A percentile compares a stretch with the other conserved stretches of the same genome.
Evolutionary conservation across 2,329 filamentous ascomycete species (phyloP).

Genomic region (Phymatotrichopsis omnivora): DNA sequence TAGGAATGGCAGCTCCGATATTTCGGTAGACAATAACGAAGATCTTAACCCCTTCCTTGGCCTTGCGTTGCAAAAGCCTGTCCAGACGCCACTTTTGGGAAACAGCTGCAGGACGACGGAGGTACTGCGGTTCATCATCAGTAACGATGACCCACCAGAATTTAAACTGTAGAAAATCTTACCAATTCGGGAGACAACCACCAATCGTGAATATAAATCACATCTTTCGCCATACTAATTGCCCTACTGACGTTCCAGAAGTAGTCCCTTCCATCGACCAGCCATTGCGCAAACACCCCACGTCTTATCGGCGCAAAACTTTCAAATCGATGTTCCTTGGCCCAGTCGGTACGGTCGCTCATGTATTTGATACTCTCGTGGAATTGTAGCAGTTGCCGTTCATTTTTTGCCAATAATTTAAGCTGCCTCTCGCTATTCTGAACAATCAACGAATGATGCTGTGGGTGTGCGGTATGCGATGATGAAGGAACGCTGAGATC

Average conservation of each 20-base stretch:
- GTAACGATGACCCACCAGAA: background rate
- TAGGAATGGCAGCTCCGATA: slow-evolving; percentile 91
- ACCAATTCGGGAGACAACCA: slow-evolving; percentile 86
- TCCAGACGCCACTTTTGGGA: slow-evolving; percentile 98
- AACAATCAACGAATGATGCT: slow-evolving; percentile 81
- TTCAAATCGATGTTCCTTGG: slow-evolving; percentile 71
- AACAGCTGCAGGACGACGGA: slow-evolving; percentile 85
- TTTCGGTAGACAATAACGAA: slow-evolving; percentile 98
- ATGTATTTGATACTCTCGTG: slow-evolving; percentile 86
- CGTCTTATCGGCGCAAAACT: slow-evolving; percentile 86
- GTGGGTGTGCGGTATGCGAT: slow-evolving; percentile 45
- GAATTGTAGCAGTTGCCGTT: slow-evolving; percentile 81
- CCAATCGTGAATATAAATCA: slow-evolving; percentile 99
- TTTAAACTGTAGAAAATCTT: slow-evolving; percentile 9
- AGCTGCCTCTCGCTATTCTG: slow-evolving; percentile 86
- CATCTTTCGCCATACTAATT: slow-evolving; percentile 92
- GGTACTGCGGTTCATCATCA: slow-evolving; percentile 45
- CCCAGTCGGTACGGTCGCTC: slow-evolving; percentile 73
- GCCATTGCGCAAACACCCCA: slow-evolving; percentile 85
- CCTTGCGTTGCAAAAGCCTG: slow-evolving; percentile 83
- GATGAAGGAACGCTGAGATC: slow-evolving; percentile 53
- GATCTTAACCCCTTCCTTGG: slow-evolving; percentile 88
- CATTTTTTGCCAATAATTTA: slow-evolving; percentile 81
- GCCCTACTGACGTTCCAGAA: slow-evolving; percentile 99
- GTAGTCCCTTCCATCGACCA: slow-evolving; percentile 92